These are phyloP conservation scores for Suhomyces yuchorum DNA, from an alignment of 1,139 yeast genomes.

Conservation along the genomic window DNA sequence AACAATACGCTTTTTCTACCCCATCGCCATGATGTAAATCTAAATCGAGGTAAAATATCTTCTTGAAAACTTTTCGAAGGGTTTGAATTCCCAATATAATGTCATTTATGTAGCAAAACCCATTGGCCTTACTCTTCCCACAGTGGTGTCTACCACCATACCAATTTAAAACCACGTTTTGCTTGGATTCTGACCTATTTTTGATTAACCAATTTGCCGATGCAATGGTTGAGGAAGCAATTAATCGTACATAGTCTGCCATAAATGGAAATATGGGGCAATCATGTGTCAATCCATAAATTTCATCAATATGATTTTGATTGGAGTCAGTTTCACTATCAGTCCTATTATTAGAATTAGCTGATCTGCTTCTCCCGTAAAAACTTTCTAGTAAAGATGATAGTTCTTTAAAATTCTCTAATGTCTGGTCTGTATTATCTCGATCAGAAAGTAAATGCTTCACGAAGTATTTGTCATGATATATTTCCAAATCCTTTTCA, in stretches of 20 bases:
- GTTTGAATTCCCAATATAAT: slow-evolving; percentile 54
- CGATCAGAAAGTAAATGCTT: slow-evolving; percentile 32
- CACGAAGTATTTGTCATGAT: slow-evolving; percentile 45
- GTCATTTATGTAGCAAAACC: slow-evolving; percentile 77
- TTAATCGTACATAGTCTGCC: slow-evolving; percentile 48
- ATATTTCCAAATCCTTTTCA: slow-evolving; percentile 31
- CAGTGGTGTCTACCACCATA: slow-evolving; percentile 83
- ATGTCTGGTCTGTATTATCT: slow-evolving; percentile 5
- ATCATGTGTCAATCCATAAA: slow-evolving; percentile 54
- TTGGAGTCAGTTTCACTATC: background rate
- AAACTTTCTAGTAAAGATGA: background rate
- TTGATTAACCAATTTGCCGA: slow-evolving; percentile 42
- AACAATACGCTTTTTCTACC: slow-evolving; percentile 65
- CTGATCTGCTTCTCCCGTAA: background rate
- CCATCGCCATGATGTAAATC: slow-evolving; percentile 86
- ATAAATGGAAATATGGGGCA: slow-evolving; percentile 64
- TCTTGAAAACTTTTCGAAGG: slow-evolving; percentile 49
- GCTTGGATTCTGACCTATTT: slow-evolving; percentile 13
- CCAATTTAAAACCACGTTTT: slow-evolving; percentile 63
- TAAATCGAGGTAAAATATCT: slow-evolving; percentile 64
- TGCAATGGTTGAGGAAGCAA: slow-evolving; percentile 61
- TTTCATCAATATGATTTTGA: background rate
- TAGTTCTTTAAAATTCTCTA: background rate
- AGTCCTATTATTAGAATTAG: background rate
- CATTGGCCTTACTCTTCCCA: slow-evolving; percentile 56